These are phyloP conservation scores for Ustilago curta DNA, from an alignment of 1,284 basidiomycete species.

Conservation along the genomic window DNA sequence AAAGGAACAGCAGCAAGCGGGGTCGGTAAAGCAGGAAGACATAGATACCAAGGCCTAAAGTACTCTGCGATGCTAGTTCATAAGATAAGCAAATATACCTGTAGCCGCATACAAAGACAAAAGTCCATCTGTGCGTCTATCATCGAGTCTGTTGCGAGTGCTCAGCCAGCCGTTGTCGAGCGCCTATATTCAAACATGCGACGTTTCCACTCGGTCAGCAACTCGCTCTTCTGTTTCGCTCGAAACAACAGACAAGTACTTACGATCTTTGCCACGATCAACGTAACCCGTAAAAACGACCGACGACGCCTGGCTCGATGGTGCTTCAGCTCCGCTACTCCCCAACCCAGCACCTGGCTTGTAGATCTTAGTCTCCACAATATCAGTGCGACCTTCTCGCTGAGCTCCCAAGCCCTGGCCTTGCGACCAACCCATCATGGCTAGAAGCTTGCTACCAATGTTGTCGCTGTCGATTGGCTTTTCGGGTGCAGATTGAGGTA, in stretches of 20 bases:
- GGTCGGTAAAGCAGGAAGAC: not conserved
- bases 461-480: conserved; percentile 44
- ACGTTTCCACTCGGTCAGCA: not conserved
- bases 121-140: not conserved
- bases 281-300: conserved; percentile 31
- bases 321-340: conserved; percentile 8
- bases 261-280: conserved; percentile 32
- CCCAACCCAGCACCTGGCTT: conserved; percentile 44
- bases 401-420: conserved; percentile 41
- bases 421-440: conserved; percentile 50
- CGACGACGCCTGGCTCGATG: not conserved
- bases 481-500: conserved; percentile 29
- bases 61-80: not conserved
- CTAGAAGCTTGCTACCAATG: conserved; percentile 45
- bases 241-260: conserved; percentile 1
- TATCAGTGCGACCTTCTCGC: conserved; percentile 29
- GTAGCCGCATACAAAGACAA: not conserved
- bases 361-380: conserved; percentile 50
- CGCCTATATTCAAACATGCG: not conserved
- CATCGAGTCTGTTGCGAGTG: conserved; percentile 7
- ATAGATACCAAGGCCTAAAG: conserved; percentile 6
- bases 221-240: no score
- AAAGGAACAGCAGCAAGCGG: conserved; percentile 17
- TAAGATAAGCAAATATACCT: conserved; percentile 4
- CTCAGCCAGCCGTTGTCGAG: conserved; percentile 27